Evolutionary conservation across 148 eudicot species (phyloP).

Genomic region (Rhododendron mucronatum): DNA sequence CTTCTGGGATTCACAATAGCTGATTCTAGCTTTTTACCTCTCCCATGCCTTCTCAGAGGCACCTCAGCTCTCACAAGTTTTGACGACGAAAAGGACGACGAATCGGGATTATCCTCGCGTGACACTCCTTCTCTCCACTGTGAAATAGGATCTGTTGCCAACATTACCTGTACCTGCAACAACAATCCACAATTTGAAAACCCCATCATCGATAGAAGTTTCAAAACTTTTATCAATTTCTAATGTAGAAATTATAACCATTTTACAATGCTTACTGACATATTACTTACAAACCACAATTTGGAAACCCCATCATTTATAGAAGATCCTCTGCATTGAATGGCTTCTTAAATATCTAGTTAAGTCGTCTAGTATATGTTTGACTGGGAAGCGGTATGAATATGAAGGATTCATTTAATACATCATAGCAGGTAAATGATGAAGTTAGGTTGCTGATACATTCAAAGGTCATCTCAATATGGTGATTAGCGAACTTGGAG

Average conservation of each 20-base stretch:
- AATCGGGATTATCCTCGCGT: constrained; percentile 21
- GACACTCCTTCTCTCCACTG: constrained; percentile 40
- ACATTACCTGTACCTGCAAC: constrained; percentile 70
- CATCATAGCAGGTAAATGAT: background rate
- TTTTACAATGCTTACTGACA: background rate
- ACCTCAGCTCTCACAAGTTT: constrained; percentile 61
- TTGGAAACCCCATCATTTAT: background rate
- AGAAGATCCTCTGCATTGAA: background rate
- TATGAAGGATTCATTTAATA: background rate
- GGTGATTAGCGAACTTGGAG: background rate
- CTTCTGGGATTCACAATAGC: constrained; percentile 59
- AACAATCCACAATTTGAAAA: background rate
- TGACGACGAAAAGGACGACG: constrained; percentile 28
- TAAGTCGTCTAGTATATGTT: background rate
- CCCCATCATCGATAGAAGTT: background rate
- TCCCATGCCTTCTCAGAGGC: constrained; percentile 73
- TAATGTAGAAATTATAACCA: background rate
- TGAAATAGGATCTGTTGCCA: constrained; percentile 53
- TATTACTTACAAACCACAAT: background rate
- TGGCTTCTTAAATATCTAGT: background rate
- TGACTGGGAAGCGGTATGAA: background rate
- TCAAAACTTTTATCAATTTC: background rate
- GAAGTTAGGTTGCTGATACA: background rate
- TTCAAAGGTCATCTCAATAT: background rate
- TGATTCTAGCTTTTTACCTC: constrained; percentile 63